Evolutionary conservation across 1,284 basidiomycete species (phyloP), one percentile per base, ranked within the genome.

Genomic region (Moesziomyces aphidis): DNA sequence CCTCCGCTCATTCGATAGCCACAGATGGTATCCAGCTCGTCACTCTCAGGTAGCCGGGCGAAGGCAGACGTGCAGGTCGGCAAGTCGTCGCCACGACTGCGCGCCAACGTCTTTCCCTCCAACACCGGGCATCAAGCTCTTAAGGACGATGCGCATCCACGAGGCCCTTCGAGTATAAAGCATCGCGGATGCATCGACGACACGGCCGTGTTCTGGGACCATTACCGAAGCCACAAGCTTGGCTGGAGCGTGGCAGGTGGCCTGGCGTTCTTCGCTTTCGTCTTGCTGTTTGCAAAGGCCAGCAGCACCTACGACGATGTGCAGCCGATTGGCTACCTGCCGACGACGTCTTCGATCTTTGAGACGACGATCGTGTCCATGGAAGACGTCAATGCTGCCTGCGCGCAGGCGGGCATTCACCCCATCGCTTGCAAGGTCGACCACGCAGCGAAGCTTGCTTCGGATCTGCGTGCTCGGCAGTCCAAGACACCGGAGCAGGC

Each of bases 391-490:
- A 44, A 45, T n/a, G 48, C 59, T 2, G 49, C 28, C 28, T 72
- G 69, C 28, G 43, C 45, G 4, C 19, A n/a, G 0, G 10, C 39
- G 3, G 59, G 31, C 22, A 52, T 50, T 8, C 69, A 72, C 51
- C 52, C 55, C 2, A 57, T 72, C n/a, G 52, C 63, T 15, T 72
- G 69, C 56, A 61, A 58, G 55, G 59, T 67, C 7, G 15, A 60
- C 7, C 49, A 63, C 21, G 69, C 69, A 46, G 46, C 59, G 9
- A 26, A 55, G 22, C 51, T 69, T 22, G 66, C 56, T 9, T 45
- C 61, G 22, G 34, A 69, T 49, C 48, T 69, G n/a, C 21, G 42
- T 23, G 47, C 55, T 22, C 59, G 69, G 5, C 69, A 72, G 26
- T 66, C 63, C 4, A 57, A 50, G 26, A 62, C 69, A 0, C 34